Evolutionary conservation across 2,329 filamentous ascomycete genomes (phyloP).

Genomic region (Plenodomus biglobosus): DNA sequence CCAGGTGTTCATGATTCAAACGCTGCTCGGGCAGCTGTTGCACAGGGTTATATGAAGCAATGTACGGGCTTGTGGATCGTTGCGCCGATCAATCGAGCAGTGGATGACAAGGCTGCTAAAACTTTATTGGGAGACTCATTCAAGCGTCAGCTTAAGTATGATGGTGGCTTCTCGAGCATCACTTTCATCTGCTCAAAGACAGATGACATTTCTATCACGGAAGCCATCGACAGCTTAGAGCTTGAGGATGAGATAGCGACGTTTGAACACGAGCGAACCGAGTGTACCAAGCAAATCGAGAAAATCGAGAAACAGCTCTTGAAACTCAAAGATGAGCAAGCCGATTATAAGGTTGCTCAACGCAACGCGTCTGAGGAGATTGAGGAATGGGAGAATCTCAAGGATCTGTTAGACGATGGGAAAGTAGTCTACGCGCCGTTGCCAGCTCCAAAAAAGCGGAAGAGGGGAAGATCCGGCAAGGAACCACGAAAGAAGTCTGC

Average conservation of each 20-base stretch:
- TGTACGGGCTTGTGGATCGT: constrained; percentile 64
- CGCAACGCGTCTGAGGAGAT: constrained; percentile 47
- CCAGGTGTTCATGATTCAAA: constrained; percentile 64
- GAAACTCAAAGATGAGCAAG: constrained; percentile 39
- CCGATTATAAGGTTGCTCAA: constrained; percentile 36
- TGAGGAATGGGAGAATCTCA: constrained; percentile 50
- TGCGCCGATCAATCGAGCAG: constrained; percentile 62
- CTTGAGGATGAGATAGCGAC: constrained; percentile 38
- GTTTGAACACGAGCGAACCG: constrained; percentile 27
- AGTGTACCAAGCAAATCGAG: constrained; percentile 19
- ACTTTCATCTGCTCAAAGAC: constrained; percentile 66
- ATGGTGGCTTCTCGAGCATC: constrained; percentile 56
- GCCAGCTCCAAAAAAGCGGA: constrained; percentile 46
- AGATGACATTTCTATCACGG: constrained; percentile 59
- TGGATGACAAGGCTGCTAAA: constrained; percentile 62
- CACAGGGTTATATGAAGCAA: constrained; percentile 61
- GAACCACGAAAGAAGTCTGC: constrained; percentile 2
- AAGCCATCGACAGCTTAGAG: constrained; percentile 46
- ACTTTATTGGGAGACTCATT: constrained; percentile 59
- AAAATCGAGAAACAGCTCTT: constrained; percentile 21
- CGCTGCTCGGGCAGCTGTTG: constrained; percentile 60
- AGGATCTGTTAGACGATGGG: constrained; percentile 45
- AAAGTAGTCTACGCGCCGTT: constrained; percentile 48
- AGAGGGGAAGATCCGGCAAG: constrained; percentile 21
- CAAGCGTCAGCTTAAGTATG: constrained; percentile 61